Evolutionary conservation across 2,329 filamentous ascomycete species (phyloP).

Genomic region (Grosmannia penicillata): DNA sequence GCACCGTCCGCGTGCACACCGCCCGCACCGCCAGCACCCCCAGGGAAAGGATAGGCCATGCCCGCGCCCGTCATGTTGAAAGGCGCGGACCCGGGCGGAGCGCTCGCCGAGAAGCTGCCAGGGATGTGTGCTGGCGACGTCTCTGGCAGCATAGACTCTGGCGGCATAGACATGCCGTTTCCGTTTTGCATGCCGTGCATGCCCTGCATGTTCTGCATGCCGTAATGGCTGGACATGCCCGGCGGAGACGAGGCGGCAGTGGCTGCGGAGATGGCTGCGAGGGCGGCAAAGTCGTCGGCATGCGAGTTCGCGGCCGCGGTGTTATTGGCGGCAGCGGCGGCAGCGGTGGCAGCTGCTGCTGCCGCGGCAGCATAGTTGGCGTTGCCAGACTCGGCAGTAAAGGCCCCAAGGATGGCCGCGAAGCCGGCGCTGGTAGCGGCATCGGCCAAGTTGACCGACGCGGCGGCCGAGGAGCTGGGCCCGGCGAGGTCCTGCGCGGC

Average conservation of each 20-base stretch:
- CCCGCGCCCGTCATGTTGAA: not conserved
- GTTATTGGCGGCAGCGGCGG: not conserved
- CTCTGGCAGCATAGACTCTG: too few species aligned
- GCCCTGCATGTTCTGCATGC: too few species aligned
- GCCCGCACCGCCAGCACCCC: not conserved
- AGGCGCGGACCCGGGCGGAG: not conserved
- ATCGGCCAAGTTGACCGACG: constrained; percentile 16
- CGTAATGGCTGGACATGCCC: too few species aligned
- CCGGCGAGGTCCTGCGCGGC: constrained; percentile 22
- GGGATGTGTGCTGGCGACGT: too few species aligned
- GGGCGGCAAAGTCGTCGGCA: too few species aligned
- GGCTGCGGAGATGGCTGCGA: too few species aligned
- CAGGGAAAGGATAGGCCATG: too few species aligned
- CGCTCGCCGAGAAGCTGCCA: not conserved
- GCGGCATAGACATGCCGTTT: too few species aligned
- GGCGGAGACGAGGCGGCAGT: too few species aligned
- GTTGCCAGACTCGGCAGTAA: not conserved
- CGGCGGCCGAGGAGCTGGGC: too few species aligned
- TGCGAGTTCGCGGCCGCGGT: not conserved
- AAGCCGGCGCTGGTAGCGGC: not conserved
- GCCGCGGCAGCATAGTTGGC: not conserved
- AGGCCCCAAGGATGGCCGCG: not conserved
- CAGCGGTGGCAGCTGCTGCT: not conserved
- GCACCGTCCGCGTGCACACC: constrained; percentile 23
- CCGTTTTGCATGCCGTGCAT: too few species aligned